phyloP scores from a whole-genome alignment of 2,329 filamentous ascomycete genomes.

The Triangularia setosa region DNA sequence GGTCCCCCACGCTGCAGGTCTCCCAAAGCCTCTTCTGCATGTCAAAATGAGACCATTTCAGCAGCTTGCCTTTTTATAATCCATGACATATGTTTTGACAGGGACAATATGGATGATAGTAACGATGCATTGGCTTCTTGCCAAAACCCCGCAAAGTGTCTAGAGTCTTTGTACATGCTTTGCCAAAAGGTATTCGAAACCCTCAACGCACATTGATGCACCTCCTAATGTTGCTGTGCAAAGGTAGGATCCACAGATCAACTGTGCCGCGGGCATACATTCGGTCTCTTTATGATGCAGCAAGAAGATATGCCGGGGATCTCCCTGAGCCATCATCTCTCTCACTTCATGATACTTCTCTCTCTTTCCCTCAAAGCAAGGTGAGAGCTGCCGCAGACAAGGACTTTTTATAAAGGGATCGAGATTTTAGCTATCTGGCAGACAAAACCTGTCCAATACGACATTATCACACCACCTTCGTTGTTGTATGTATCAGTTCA shows the following conservation, averaged over 20 bases:
- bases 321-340: not conserved
- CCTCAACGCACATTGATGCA: not conserved
- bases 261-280: not conserved
- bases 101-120: not conserved
- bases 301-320: not conserved
- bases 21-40: conserved; percentile 1
- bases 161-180: not conserved
- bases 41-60: conserved; percentile 10
- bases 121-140: not conserved
- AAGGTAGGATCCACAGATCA: not conserved
- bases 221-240: not conserved
- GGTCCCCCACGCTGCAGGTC: conserved; percentile 17
- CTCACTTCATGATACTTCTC: not conserved
- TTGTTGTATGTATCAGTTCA: not conserved
- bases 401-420: not conserved
- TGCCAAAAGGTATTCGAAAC: not conserved
- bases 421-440: not conserved
- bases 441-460: not conserved
- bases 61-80: conserved; percentile 3
- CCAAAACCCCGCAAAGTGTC: not conserved
- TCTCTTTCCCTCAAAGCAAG: not conserved
- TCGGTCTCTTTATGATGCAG: not conserved
- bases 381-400: not conserved
- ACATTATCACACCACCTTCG: not conserved
- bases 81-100: not conserved